Percentiles rank a stretch among this genome's conserved stretches.
These are phyloP conservation scores for Panellus pusillus DNA, from an alignment of 768 basidiomycete genomes.

Conservation along the genomic window DNA sequence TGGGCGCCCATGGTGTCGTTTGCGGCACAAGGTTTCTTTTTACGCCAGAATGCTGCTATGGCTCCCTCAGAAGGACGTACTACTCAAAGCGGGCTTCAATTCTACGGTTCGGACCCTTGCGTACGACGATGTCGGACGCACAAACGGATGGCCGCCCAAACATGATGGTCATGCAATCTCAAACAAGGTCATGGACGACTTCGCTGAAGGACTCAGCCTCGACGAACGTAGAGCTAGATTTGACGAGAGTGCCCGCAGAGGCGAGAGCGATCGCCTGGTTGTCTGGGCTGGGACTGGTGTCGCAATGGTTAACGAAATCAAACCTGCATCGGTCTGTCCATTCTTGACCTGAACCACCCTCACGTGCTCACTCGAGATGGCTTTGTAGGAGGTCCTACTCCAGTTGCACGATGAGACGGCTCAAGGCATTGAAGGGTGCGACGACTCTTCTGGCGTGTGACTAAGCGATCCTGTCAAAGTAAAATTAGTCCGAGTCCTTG, in stretches of 20 bases:
- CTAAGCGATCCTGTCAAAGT: not conserved
- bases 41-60: constrained; percentile 44
- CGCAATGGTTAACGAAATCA: constrained; percentile 35
- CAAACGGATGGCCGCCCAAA: constrained; percentile 41
- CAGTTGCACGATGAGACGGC: not conserved
- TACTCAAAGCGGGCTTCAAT: constrained; percentile 27
- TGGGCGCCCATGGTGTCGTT: constrained; percentile 55
- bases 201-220: constrained; percentile 30
- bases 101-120: constrained; percentile 41
- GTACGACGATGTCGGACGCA: constrained; percentile 44
- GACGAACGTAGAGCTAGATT: constrained; percentile 30
- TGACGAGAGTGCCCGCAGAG: constrained; percentile 30
- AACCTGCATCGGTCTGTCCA: constrained; percentile 28
- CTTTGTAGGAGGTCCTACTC: not conserved
- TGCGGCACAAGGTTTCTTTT: constrained; percentile 60
- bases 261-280: constrained; percentile 33
- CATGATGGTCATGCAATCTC: constrained; percentile 47
- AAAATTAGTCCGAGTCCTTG: not conserved
- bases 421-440: not conserved
- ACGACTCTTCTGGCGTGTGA: not conserved
- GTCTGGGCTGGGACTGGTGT: constrained; percentile 47
- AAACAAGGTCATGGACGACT: constrained; percentile 36
- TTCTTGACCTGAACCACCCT: not conserved
- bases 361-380: not conserved
- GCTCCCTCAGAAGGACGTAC: constrained; percentile 24